Conservation (phyloP, 148 eudicot genomes). For the Gaultheria prostrata region DNA sequence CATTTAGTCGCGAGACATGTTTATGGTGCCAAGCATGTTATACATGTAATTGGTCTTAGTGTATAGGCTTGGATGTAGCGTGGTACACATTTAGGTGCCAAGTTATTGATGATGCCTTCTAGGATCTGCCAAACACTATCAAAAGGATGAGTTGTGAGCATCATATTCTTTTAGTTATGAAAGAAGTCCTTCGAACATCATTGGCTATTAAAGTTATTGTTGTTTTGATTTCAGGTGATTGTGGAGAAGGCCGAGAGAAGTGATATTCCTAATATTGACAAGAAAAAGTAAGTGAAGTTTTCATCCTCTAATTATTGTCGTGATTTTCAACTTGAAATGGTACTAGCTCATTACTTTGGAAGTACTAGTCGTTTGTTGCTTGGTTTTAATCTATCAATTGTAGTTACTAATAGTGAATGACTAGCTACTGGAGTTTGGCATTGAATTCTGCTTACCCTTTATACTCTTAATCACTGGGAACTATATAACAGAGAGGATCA, state of each 20-base stretch:
- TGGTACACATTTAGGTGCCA: neutral
- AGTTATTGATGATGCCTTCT: neutral
- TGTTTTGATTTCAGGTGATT: conserved; percentile 38
- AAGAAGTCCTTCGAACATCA: neutral
- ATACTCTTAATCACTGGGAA: neutral
- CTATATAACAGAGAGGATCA: neutral
- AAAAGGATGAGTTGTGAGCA: neutral
- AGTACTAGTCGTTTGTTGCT: neutral
- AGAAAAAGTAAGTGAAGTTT: conserved; percentile 52
- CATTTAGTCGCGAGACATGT: neutral
- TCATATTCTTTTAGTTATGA: neutral
- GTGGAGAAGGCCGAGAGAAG: conserved; percentile 78
- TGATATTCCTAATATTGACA: conserved; percentile 67
- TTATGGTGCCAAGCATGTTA: neutral
- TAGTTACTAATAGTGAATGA: neutral
- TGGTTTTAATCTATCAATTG: neutral
- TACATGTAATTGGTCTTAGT: neutral
- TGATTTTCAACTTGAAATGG: neutral
- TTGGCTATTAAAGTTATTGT: neutral
- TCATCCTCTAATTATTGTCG: neutral
- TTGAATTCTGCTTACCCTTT: neutral
- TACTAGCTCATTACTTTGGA: neutral
- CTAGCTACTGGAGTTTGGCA: neutral
- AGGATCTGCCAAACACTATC: too few species aligned
- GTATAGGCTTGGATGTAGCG: neutral